These are phyloP conservation scores for Beauveria varroae DNA, from an alignment of 2,329 filamentous ascomycete species.

Conservation along the genomic window DNA sequence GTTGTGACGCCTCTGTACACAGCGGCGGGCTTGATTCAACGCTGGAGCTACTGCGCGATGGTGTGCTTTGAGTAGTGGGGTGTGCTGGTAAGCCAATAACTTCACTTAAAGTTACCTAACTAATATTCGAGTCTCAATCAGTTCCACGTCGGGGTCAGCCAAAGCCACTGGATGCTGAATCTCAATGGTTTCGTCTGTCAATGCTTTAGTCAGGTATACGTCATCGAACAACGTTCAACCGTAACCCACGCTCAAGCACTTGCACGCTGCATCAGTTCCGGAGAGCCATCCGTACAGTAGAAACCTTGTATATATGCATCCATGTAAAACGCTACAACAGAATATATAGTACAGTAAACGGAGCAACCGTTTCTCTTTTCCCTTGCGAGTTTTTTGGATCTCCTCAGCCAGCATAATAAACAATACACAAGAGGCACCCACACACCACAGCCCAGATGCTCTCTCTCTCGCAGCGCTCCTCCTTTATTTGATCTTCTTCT, in stretches of 20 bases:
- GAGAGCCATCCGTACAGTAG: neutral
- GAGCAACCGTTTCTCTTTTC: neutral
- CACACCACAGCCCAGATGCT: neutral
- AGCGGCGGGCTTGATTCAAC: neutral
- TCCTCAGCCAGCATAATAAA: neutral
- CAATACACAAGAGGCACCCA: neutral
- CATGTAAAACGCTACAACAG: slow-evolving; percentile 5
- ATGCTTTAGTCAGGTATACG: neutral
- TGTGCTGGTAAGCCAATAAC: neutral
- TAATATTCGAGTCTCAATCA: too few relatives aligned
- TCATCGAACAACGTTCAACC: neutral
- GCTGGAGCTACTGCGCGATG: neutral
- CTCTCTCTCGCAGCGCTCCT: neutral
- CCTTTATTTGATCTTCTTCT: slow-evolving; percentile 86
- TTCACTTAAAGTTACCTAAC: too few relatives aligned
- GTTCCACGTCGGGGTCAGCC: neutral
- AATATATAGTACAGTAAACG: slow-evolving; percentile 6
- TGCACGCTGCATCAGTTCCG: neutral
- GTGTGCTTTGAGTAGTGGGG: slow-evolving; percentile 4
- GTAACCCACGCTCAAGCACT: neutral
- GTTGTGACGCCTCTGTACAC: too few relatives aligned
- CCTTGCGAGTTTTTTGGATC: neutral
- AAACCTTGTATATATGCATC: slow-evolving; percentile 3
- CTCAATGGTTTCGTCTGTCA: too few relatives aligned
- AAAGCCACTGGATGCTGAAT: too few relatives aligned